Conservation (phyloP, 306 rosid species). For the Begonia fuchsioides region DNA sequence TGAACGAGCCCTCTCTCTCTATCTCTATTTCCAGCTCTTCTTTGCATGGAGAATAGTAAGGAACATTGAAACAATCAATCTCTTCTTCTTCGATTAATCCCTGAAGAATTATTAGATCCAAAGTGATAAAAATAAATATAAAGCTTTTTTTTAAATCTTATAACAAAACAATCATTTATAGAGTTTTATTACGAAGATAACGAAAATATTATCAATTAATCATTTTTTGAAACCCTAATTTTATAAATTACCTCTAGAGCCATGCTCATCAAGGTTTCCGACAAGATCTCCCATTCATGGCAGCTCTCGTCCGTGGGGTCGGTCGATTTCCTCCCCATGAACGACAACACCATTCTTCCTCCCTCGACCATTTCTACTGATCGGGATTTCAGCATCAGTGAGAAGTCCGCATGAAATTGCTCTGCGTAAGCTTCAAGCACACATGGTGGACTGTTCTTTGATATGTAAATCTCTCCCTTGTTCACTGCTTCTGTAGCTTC, state of each 20-base stretch:
- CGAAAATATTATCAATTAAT: not conserved
- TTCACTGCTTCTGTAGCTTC: conserved; percentile 12
- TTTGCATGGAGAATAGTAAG: conserved; percentile 16
- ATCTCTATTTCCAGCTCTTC: conserved; percentile 25
- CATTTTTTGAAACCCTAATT: not conserved
- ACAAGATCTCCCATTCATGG: conserved; percentile 7
- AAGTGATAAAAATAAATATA: no score
- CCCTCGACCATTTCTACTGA: conserved; percentile 18
- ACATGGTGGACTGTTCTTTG: conserved; percentile 39
- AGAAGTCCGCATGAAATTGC: conserved; percentile 47
- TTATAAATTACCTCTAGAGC: conserved; percentile 20
- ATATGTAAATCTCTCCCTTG: conserved; percentile 55
- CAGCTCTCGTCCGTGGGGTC: conserved; percentile 2
- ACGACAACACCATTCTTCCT: conserved; percentile 31
- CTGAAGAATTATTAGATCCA: conserved; percentile 7
- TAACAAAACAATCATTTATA: not conserved
- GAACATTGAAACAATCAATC: conserved; percentile 22
- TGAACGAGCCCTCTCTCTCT: conserved; percentile 26
- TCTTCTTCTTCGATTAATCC: conserved; percentile 23
- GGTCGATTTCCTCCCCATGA: conserved; percentile 10
- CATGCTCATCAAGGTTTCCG: conserved; percentile 25
- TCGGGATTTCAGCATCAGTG: conserved; percentile 22
- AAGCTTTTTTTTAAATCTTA: no score
- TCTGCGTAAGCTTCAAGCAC: conserved; percentile 40
- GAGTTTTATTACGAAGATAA: not conserved